A percentile compares a stretch with the other conserved stretches of the same genome.
These are phyloP conservation scores for Melastoma candidum DNA, from an alignment of 441 rosid species.

Conservation along the genomic window DNA sequence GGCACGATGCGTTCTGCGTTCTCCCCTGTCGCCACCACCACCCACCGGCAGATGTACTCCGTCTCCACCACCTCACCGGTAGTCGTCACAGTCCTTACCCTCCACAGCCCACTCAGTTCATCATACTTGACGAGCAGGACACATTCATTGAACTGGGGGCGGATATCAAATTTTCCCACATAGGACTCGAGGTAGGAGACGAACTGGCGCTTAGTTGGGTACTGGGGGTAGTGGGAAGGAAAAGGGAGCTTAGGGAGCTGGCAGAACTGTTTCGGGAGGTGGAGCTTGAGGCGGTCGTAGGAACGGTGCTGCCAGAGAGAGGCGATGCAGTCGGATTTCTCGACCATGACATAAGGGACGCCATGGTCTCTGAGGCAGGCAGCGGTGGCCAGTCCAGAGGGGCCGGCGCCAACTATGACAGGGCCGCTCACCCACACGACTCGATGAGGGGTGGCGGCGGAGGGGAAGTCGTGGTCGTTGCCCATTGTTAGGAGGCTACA, in stretches of 20 bases:
- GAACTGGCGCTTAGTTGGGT: constrained; percentile 16
- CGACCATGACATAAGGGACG: constrained; percentile 11
- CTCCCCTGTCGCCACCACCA: constrained; percentile 18
- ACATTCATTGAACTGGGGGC: constrained; percentile 6
- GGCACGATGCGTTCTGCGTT: constrained; percentile 12
- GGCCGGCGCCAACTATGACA: constrained; percentile 18
- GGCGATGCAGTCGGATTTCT: constrained; percentile 15
- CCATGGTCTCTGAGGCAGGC: constrained; percentile 11
- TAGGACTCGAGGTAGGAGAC: constrained; percentile 11
- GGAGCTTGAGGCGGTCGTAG: constrained; percentile 17
- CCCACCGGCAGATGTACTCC: constrained; percentile 5
- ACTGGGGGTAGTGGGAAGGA: constrained; percentile 9
- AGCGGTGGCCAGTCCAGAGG: constrained; percentile 15
- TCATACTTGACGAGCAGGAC: constrained; percentile 13
- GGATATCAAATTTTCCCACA: constrained; percentile 2
- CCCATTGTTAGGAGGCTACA: too few species aligned
- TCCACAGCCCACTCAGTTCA: constrained; percentile 6
- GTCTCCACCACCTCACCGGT: not conserved
- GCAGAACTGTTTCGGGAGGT: constrained; percentile 16
- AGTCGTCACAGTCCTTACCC: constrained; percentile 1
- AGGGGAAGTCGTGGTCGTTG: too few species aligned
- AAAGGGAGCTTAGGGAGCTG: constrained; percentile 14
- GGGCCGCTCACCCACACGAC: constrained; percentile 3
- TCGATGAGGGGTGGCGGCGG: too few species aligned
- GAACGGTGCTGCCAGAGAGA: constrained; percentile 12